Percentiles rank a stretch among this genome's conserved stretches.
phyloP scores from a whole-genome alignment of 192 early-diverging fungal genomes.

The Podila verticillata region DNA sequence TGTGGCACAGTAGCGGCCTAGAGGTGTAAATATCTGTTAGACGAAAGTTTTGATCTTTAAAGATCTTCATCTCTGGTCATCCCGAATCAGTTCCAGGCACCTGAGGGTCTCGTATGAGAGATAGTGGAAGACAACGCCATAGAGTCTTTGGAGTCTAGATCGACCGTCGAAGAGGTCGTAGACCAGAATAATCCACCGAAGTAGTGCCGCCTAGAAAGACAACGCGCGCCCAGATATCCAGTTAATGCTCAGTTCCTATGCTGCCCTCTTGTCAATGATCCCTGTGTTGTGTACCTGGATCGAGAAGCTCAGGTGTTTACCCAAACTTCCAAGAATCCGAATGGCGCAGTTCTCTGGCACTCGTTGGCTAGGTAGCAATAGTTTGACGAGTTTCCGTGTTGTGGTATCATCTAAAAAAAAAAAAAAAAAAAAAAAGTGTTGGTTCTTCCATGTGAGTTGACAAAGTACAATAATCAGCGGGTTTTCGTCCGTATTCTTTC shows the following conservation, averaged over 20 bases:
- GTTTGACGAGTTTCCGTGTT: constrained; percentile 43
- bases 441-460: too few relatives aligned
- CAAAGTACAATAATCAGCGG: too few relatives aligned
- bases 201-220: constrained; percentile 39
- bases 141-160: constrained; percentile 52
- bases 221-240: not conserved
- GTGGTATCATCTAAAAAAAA: constrained; percentile 35
- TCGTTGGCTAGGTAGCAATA: constrained; percentile 47
- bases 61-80: too few relatives aligned
- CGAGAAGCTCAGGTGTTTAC: constrained; percentile 17
- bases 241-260: not conserved
- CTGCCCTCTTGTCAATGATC: not conserved
- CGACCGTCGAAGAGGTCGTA: constrained; percentile 59
- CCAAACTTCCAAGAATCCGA: constrained; percentile 43
- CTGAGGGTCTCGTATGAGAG: constrained; percentile 53
- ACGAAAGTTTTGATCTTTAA: too few relatives aligned
- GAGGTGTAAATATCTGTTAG: too few relatives aligned
- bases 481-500: not conserved
- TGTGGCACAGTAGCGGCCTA: constrained; percentile 57
- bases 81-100: constrained; percentile 18
- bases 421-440: too few relatives aligned
- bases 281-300: constrained; percentile 24
- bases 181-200: constrained; percentile 59
- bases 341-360: constrained; percentile 43
- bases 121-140: constrained; percentile 65